Base-by-base conservation (phyloP, 139 green algal genomes). In the Nannochloris sp. region DNA sequence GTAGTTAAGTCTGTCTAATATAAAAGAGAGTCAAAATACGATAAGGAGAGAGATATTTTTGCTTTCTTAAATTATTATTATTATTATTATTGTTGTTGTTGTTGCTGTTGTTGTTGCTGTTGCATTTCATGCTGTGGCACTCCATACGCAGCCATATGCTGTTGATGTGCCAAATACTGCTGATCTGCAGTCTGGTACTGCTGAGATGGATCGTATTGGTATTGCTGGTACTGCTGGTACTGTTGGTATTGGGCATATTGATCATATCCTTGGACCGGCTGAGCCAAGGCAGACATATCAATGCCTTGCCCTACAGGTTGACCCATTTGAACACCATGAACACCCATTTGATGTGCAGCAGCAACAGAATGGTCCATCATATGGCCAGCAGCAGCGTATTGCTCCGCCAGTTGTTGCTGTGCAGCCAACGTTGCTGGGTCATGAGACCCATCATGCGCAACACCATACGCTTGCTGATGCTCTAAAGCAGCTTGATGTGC, bases 351-450 rank as follows among this genome's bases (percentile, higher is more conserved):
- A 6, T 64, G 61, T 64, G 13, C 45, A 47, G 39, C 31, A 62
- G 46, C 32, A 46, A 63, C 9, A 58, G 55, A 31, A 48, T 59
- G 6, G 46, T 37, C 4, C 31, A 37, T 14, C 47, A 57, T 33
- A 54, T 34, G 47, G 53, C 32, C 47, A 61, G 65, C 71, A 66
- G 70, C 37, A 31, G 36, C 24, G 54, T 67, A 46, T 24, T 61
- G 54, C 25, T 67, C 60, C 47, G 73, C 57, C 9, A 56, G 15
- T 37, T 37, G 30, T n/a, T 67, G 60, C 3, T 80, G 70, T 54
- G 67, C 32, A 3, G 30, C 54, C 32, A 6, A 47, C 23, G 38
- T 31, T 24, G 72, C 69, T 34, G 39, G 57, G 2, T 60, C 54
- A 45, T 70, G 47, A 70, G 33, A 61, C 54, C 4, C 60, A 13